These are phyloP conservation scores for Austroboletus eburneus DNA, from an alignment of 768 basidiomycete species.

Conservation along the genomic window DNA sequence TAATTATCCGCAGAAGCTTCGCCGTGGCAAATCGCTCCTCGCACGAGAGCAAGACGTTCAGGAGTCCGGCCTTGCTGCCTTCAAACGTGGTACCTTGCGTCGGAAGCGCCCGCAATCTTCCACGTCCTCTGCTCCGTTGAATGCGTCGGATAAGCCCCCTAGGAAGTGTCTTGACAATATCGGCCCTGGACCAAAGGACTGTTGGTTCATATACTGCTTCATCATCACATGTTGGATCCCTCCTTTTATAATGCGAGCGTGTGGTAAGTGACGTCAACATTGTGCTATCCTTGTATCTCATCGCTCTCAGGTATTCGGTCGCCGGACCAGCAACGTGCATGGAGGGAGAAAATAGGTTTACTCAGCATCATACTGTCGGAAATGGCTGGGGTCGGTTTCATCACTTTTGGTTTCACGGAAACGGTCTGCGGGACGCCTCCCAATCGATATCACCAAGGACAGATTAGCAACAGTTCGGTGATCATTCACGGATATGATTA, in stretches of 20 bases:
- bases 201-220: conserved; percentile 95
- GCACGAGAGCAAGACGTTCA: conserved; percentile 87
- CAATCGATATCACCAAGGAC: conserved; percentile 77
- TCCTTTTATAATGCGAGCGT: conserved; percentile 64
- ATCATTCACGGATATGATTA: conserved; percentile 95
- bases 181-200: conserved; percentile 83
- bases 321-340: conserved; percentile 92
- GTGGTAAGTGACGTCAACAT: conserved; percentile 52
- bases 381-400: conserved; percentile 94
- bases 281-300: conserved; percentile 7
- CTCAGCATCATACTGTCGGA: conserved; percentile 72
- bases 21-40: conserved; percentile 86
- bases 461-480: conserved; percentile 72
- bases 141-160: conserved; percentile 35
- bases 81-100: conserved; percentile 82
- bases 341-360: conserved; percentile 98
- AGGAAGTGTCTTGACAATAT: conserved; percentile 64
- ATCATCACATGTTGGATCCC: conserved; percentile 84
- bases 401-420: conserved; percentile 98
- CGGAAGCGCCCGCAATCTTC: conserved; percentile 55
- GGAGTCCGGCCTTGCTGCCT: conserved; percentile 89
- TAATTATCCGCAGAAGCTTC: conserved; percentile 62
- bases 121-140: conserved; percentile 35
- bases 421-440: conserved; percentile 87
- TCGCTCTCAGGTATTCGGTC: conserved; percentile 67